phyloP scores from a whole-genome alignment of 208 protist species.

The Acanthamoeba lenticulata region DNA sequence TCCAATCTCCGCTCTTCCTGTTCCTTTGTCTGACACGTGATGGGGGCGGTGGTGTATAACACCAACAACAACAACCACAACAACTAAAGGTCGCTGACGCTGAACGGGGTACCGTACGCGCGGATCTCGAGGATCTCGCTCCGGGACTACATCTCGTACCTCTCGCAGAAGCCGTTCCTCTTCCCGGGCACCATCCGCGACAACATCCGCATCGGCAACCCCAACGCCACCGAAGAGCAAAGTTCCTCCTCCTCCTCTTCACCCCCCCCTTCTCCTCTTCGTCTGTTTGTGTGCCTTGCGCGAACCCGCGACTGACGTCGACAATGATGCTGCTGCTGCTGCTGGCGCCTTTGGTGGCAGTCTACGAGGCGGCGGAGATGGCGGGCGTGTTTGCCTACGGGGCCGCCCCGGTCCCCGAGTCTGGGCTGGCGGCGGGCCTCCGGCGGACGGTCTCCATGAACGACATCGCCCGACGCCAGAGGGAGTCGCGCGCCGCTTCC shows the following conservation, averaged over 20 bases:
- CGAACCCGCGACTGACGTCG: neutral
- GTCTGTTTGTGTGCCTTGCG: neutral
- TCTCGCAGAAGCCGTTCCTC: constrained; percentile 79
- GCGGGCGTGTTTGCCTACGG: constrained; percentile 80
- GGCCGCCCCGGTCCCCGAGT: neutral
- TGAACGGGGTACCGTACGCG: constrained; percentile 75
- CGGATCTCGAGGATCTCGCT: constrained; percentile 73
- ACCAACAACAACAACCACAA: neutral
- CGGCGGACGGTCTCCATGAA: constrained; percentile 14
- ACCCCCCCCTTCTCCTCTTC: neutral
- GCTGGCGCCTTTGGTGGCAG: neutral
- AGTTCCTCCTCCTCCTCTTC: neutral
- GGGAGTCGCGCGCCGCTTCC: neutral
- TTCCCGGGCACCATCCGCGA: constrained; percentile 79
- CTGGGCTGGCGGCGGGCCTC: neutral
- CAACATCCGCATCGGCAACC: constrained; percentile 80
- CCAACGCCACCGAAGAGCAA: constrained; percentile 73
- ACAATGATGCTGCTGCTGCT: too few relatives aligned
- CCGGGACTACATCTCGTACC: constrained; percentile 73
- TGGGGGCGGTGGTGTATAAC: neutral
- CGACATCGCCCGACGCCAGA: constrained; percentile 22
- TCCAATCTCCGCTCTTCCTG: neutral
- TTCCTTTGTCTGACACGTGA: neutral
- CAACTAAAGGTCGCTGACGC: neutral
- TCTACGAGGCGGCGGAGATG: constrained; percentile 70